Evolutionary conservation across 345 rosid species (phyloP), one percentile per base, ranked within the genome.

Genomic region (Eucalyptus regnans): DNA sequence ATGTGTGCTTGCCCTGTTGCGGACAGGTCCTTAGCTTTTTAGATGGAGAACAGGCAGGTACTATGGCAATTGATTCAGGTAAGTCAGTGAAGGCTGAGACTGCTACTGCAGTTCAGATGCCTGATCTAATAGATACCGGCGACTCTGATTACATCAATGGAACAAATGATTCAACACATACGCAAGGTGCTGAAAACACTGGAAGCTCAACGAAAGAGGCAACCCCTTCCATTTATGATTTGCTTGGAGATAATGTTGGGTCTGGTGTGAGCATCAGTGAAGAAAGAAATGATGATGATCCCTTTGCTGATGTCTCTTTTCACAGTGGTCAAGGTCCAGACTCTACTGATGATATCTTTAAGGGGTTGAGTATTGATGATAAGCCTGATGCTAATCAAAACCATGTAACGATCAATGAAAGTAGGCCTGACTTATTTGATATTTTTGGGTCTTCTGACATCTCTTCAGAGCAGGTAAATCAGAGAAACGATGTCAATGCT

Each of bases 281-380:
- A 79, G 91, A 86, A 88, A 92, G 94, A 91, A 91, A 86, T 79
- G 95, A 94, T 80, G 96, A 95, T 66, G 99, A 95, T 83, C 99
- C 98, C 56, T 97, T 98, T 93, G 97, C 96, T 88, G 99, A 93
- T 89, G 99, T 98, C 87, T 95, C 98, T 68, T 98, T 98, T 92
- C 97, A 94, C 92, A 66, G 92, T 22, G 91, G 87, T 89, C 90
- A 90, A 90, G 94, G 92, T 86, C 90, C 8, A 43, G 87, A 84
- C 48, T 68, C 88, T 60, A 29, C 44, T 43, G 95, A 94, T 48
- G 97, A 95, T 90, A 92, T 97, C 84, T 96, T 96, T 93, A 92
- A 97, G 84, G 98, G 99, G 89, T 92, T 96, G 96, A 90, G 91
- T 87, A 54, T 96, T 56, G 97, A 92, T 92, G 93, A 90, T 86